Evolutionary conservation across 176 grass and related monocot genomes (phyloP).

Genomic region (Dactylis glomerata): DNA sequence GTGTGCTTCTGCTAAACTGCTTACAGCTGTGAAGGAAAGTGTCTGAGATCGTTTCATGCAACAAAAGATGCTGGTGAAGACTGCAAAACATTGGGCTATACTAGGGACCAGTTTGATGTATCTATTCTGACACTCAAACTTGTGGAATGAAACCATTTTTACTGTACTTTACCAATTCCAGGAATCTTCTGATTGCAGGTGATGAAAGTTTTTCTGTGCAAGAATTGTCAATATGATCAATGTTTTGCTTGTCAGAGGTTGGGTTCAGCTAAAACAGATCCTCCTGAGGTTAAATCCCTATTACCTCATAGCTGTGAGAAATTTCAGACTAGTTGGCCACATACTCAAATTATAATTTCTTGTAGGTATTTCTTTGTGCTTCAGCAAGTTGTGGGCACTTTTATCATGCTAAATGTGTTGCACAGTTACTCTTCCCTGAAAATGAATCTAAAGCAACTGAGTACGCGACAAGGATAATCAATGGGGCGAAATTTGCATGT

Average conservation of each 20-base stretch:
- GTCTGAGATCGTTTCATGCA: slow-evolving; percentile 71
- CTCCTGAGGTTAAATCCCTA: slow-evolving; percentile 49
- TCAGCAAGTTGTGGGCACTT: slow-evolving; percentile 67
- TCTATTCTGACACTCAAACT: background rate
- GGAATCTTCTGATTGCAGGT: slow-evolving; percentile 34
- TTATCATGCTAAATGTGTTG: slow-evolving; percentile 69
- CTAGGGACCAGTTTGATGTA: slow-evolving; percentile 56
- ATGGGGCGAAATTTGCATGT: slow-evolving; percentile 62
- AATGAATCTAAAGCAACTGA: slow-evolving; percentile 47
- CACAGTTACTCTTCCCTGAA: slow-evolving; percentile 48
- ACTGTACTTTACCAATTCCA: background rate
- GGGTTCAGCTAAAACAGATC: slow-evolving; percentile 45
- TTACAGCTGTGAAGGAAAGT: slow-evolving; percentile 69
- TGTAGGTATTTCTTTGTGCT: slow-evolving; percentile 68
- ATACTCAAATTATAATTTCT: background rate
- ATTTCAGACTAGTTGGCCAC: background rate
- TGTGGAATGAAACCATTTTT: slow-evolving; percentile 5
- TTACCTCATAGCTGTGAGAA: slow-evolving; percentile 1
- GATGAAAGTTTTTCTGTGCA: slow-evolving; percentile 52
- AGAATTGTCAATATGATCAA: slow-evolving; percentile 58
- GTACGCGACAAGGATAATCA: slow-evolving; percentile 38
- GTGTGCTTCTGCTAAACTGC: background rate
- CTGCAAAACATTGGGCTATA: slow-evolving; percentile 67
- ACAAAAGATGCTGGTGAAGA: slow-evolving; percentile 33
- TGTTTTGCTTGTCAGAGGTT: slow-evolving; percentile 66